phyloP scores from a whole-genome alignment of 2,329 filamentous ascomycete genomes.

The Venturia nashicola region DNA sequence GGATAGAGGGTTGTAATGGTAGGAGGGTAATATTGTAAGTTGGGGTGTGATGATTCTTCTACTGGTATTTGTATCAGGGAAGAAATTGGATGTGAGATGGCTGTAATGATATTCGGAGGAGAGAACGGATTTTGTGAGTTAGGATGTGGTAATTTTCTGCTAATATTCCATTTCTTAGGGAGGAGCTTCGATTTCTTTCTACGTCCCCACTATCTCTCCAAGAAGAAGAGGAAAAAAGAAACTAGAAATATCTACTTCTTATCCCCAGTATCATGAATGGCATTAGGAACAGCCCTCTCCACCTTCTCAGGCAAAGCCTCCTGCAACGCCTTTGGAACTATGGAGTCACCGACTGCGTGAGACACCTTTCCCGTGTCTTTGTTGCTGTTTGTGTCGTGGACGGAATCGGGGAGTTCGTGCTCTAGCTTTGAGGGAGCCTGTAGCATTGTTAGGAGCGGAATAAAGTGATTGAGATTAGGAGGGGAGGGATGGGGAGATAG shows the following conservation, averaged over 20 bases:
- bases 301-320: constrained; percentile 32
- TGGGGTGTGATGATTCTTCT: background rate
- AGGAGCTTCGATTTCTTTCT: too few relatives aligned
- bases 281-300: constrained; percentile 30
- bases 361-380: constrained; percentile 21
- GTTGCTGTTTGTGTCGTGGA: background rate
- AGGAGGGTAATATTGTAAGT: background rate
- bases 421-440: constrained; percentile 25
- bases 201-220: too few relatives aligned
- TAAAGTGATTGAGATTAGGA: background rate
- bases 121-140: background rate
- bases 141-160: too few relatives aligned
- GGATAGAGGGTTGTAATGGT: background rate
- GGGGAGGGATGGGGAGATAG: background rate
- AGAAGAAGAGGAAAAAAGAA: too few relatives aligned
- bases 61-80: background rate
- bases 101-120: background rate
- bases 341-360: constrained; percentile 27
- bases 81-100: background rate
- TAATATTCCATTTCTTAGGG: too few relatives aligned
- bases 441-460: background rate
- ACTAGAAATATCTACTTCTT: background rate
- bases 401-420: constrained; percentile 24
- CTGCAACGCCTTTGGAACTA: constrained; percentile 31
- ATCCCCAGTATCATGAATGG: constrained; percentile 28